phyloP scores from a whole-genome alignment of 257 asterid species.

The Striga asiatica region DNA sequence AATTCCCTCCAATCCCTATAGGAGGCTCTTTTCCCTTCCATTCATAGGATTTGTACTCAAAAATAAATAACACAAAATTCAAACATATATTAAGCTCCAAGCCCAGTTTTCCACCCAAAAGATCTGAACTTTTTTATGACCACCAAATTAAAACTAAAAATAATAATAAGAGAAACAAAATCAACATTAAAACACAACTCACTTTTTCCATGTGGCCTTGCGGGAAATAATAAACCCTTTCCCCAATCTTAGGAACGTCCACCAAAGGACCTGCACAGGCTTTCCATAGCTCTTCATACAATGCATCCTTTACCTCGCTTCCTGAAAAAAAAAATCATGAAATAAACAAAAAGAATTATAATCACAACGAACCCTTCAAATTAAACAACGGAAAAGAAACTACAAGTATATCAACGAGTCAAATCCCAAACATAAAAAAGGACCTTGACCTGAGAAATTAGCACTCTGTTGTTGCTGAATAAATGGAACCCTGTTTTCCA shows the following conservation, averaged over 20 bases:
- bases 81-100: conserved; percentile 11
- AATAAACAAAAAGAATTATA: background rate
- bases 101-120: conserved; percentile 13
- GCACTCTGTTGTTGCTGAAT: conserved; percentile 27
- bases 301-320: conserved; percentile 31
- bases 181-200: conserved; percentile 18
- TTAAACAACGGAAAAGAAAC: background rate
- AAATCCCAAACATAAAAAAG: too few relatives aligned
- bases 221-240: conserved; percentile 82
- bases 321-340: conserved; percentile 27
- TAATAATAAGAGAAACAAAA: too few relatives aligned
- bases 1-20: too few relatives aligned
- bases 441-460: conserved; percentile 28
- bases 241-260: conserved; percentile 64
- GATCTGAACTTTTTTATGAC: conserved; percentile 20
- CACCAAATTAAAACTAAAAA: background rate
- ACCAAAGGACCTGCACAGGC: conserved; percentile 97
- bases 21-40: too few relatives aligned
- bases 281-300: conserved; percentile 76
- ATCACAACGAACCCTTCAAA: background rate
- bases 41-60: too few relatives aligned
- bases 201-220: conserved; percentile 99
- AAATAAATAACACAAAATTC: background rate
- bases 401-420: too few relatives aligned
- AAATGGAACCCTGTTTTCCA: conserved; percentile 32